A percentile compares a stretch with the other conserved stretches of the same genome.
Conservation (phyloP, 1,284 basidiomycete species). For the Vanrija sp. region DNA sequence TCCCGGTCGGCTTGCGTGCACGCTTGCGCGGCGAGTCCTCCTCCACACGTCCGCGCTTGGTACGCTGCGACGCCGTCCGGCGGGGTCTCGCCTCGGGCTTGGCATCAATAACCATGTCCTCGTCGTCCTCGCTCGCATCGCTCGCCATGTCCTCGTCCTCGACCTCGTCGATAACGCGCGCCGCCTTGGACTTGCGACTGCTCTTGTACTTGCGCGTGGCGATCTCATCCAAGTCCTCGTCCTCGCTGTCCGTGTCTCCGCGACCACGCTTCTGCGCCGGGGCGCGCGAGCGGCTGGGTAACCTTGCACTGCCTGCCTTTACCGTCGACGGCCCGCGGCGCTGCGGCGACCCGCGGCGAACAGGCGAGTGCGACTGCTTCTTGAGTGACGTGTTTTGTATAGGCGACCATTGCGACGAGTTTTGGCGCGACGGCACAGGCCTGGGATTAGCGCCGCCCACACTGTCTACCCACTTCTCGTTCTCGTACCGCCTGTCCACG, state of each 20-base stretch:
- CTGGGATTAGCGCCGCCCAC: not conserved
- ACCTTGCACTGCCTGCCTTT: too few relatives aligned
- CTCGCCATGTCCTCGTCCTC: not conserved
- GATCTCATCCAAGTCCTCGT: not conserved
- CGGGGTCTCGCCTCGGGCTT: too few relatives aligned
- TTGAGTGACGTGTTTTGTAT: too few relatives aligned
- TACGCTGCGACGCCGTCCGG: not conserved
- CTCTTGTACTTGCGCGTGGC: not conserved
- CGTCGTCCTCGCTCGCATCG: constrained; percentile 6
- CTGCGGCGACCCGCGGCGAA: not conserved
- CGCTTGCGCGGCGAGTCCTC: constrained; percentile 11
- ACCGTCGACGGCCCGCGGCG: not conserved
- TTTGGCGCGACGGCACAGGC: not conserved
- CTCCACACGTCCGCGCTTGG: constrained; percentile 9
- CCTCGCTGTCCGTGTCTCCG: constrained; percentile 8
- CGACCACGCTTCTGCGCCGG: constrained; percentile 8
- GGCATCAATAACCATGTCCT: constrained; percentile 2
- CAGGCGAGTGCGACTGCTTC: too few relatives aligned
- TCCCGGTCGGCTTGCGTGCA: not conserved
- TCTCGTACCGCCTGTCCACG: constrained; percentile 7
- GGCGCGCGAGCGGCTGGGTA: not conserved
- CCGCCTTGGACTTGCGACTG: not conserved
- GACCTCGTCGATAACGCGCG: not conserved
- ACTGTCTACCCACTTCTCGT: constrained; percentile 6
- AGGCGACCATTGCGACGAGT: not conserved